Evolutionary conservation across 2,329 filamentous ascomycete genomes (phyloP).

Genomic region (Exserohilum rostratum): DNA sequence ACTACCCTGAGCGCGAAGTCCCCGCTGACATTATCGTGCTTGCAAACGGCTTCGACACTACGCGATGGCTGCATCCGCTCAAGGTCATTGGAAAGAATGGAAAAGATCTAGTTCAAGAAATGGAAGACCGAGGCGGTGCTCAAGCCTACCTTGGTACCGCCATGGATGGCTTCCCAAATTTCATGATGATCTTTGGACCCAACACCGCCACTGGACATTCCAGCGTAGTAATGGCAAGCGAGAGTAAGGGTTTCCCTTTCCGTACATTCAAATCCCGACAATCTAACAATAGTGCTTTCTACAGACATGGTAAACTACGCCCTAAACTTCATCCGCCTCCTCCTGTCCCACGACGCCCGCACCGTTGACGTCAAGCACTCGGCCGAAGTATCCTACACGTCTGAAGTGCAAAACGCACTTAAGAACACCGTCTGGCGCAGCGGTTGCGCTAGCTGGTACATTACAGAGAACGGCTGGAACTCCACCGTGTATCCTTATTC

Average conservation of each 20-base stretch:
- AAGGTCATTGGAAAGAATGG: conserved; percentile 59
- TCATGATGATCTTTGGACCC: conserved; percentile 68
- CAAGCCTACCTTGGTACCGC: conserved; percentile 66
- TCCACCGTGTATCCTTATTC: conserved; percentile 68
- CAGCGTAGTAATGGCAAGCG: conserved; percentile 64
- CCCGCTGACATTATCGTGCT: conserved; percentile 66
- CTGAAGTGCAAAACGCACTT: conserved; percentile 49
- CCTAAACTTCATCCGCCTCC: conserved; percentile 63
- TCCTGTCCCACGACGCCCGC: conserved; percentile 89
- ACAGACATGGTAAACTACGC: conserved; percentile 63
- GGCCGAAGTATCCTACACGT: conserved; percentile 67
- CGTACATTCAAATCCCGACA: too few relatives aligned
- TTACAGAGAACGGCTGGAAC: conserved; percentile 77
- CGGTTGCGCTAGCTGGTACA: conserved; percentile 68
- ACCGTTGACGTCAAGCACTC: conserved; percentile 86
- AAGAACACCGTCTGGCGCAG: conserved; percentile 60
- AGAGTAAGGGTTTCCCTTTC: conserved; percentile 54
- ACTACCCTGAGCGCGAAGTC: conserved; percentile 49
- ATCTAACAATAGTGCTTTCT: too few relatives aligned
- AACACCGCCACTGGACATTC: conserved; percentile 69
- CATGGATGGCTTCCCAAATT: conserved; percentile 65
- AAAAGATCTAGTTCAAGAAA: conserved; percentile 60
- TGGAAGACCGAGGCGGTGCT: conserved; percentile 64
- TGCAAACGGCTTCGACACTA: conserved; percentile 66
- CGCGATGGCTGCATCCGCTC: conserved; percentile 60